Evolutionary conservation across 2,329 filamentous ascomycete genomes (phyloP).

Genomic region (Talaromyces sp.): DNA sequence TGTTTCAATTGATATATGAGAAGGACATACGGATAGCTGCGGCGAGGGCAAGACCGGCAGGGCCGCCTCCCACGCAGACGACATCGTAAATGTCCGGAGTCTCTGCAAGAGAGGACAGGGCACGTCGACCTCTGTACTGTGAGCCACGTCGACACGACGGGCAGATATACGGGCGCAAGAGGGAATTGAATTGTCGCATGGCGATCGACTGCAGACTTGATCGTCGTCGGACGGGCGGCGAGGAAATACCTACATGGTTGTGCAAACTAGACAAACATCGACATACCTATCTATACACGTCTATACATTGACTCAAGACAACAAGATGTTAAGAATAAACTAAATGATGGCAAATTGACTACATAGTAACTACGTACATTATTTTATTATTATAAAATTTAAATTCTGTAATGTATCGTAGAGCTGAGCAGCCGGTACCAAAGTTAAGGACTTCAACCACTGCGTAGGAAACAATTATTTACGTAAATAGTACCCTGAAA

Average conservation of each 20-base stretch:
- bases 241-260: neutral
- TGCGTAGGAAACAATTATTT: neutral
- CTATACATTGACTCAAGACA: neutral
- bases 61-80: conserved; percentile 84
- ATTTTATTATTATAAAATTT: neutral
- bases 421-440: neutral
- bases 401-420: neutral
- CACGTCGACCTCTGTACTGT: conserved; percentile 19
- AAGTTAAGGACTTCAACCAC: neutral
- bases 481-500: no score
- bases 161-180: conserved; percentile 35
- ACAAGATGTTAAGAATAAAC: neutral
- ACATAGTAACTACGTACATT: neutral
- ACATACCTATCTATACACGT: neutral
- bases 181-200: conserved; percentile 10
- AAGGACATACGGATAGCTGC: conserved; percentile 63
- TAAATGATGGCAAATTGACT: neutral
- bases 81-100: conserved; percentile 80
- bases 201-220: conserved; percentile 3
- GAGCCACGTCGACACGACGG: conserved; percentile 30
- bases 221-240: conserved; percentile 2
- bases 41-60: conserved; percentile 78
- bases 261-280: neutral
- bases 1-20: neutral
- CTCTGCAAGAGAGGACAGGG: conserved; percentile 27